Evolutionary conservation across 148 eudicot species (phyloP), one percentile per base, ranked within the genome.

Genomic region (Chenopodium berlandieri): DNA sequence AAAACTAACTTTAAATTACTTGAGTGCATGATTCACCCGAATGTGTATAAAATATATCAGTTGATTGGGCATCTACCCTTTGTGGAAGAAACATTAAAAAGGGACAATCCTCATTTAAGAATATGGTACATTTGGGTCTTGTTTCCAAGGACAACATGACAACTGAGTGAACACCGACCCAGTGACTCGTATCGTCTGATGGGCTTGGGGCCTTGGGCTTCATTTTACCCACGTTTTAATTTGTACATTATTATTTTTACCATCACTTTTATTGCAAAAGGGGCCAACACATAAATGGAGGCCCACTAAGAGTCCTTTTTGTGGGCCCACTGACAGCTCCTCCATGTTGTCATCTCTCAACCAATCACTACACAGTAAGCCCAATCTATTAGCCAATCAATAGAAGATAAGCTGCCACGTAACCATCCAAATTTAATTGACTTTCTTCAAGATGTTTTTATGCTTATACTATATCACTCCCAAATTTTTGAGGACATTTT

Each of bases 351-450:
- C 44, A 71, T 7, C 12, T 79, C 7, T 17, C 54, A 72, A 20
- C 82, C 82, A 72, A 80, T 80, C 77, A 80, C 1, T 10, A 44
- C 0, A n/a, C 12, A 63, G 52, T 9, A 71, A 25, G 66, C 58
- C 37, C 75, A 79, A 79, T 71, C 23, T 13, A 40, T 34, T 65
- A 78, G 25, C 90, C 89, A 86, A 83, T 86, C 46, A 75, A 70
- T 74, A 85, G 74, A 87, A 65, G 91, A 89, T 89, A 87, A 85
- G 89, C 71, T 79, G 86, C 86, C 86, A 87, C 83, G 17, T 71
- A 22, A 8, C 0, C 75, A 3, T n/a, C 47, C 13, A 67, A 23
- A 30, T 32, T 40, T 44, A 19, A 71, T 19, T 19, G 75, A 71
- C 75, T 19, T 69, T 71, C 22, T 14, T 17, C 4, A 17, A 2